These are phyloP conservation scores for Alternaria infectoria DNA, from an alignment of 2,329 filamentous ascomycete genomes.

Conservation along the genomic window DNA sequence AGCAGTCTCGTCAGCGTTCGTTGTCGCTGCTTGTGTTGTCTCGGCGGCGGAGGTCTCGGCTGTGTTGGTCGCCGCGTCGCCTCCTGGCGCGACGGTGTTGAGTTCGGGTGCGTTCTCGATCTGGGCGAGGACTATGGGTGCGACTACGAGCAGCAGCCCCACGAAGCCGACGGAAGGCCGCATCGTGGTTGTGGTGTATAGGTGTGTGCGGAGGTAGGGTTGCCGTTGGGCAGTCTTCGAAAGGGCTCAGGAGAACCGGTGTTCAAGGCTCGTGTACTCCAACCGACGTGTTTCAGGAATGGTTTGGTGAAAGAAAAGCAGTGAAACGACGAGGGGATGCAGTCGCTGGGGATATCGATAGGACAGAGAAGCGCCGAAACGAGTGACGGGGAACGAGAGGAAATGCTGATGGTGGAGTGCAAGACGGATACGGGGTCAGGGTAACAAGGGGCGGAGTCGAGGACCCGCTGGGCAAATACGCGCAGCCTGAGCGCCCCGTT, in stretches of 20 bases:
- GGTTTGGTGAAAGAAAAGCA: constrained; percentile 15
- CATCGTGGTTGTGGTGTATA: constrained; percentile 30
- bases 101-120: constrained; percentile 36
- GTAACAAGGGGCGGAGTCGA: constrained; percentile 29
- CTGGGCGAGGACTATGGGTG: constrained; percentile 43
- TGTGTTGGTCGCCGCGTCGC: constrained; percentile 23
- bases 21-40: constrained; percentile 1
- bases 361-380: constrained; percentile 33
- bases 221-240: constrained; percentile 12
- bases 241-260: constrained; percentile 29
- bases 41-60: constrained; percentile 15
- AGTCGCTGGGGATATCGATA: constrained; percentile 18
- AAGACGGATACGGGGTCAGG: constrained; percentile 21
- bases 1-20: constrained; percentile 4
- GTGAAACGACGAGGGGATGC: constrained; percentile 9
- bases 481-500: constrained; percentile 18
- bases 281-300: constrained; percentile 4
- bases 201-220: constrained; percentile 15
- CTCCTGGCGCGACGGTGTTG: constrained; percentile 30
- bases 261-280: constrained; percentile 18
- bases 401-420: constrained; percentile 29
- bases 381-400: constrained; percentile 41
- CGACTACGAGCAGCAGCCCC: constrained; percentile 38
- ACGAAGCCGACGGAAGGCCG: constrained; percentile 39
- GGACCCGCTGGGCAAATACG: constrained; percentile 24